Conservation (phyloP, 1,139 yeast species). For the Debaryomyces nepalensis region DNA sequence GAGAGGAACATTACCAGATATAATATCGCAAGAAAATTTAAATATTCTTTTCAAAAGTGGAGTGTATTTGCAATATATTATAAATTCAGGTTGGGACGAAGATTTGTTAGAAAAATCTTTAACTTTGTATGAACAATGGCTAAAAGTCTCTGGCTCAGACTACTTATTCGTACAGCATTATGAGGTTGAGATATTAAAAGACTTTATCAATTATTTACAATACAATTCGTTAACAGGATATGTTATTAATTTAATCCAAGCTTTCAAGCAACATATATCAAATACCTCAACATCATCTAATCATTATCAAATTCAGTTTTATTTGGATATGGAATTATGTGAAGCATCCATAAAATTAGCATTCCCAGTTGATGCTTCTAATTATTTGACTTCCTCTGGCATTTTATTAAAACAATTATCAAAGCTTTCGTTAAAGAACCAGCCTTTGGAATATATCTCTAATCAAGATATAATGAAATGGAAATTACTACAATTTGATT, state of each 20-base stretch:
- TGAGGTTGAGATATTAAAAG: slow-evolving; percentile 38
- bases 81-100: slow-evolving; percentile 29
- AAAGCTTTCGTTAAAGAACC: not conserved
- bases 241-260: slow-evolving; percentile 25
- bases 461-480: slow-evolving; percentile 26
- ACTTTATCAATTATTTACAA: slow-evolving; percentile 38
- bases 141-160: slow-evolving; percentile 13
- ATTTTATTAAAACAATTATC: slow-evolving; percentile 19
- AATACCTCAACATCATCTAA: not conserved
- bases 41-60: slow-evolving; percentile 25
- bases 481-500: slow-evolving; percentile 40
- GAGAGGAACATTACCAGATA: slow-evolving; percentile 13
- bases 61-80: slow-evolving; percentile 24
- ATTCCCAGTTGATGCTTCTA: slow-evolving; percentile 19
- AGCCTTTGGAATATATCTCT: slow-evolving; percentile 1
- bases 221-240: slow-evolving; percentile 40
- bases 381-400: slow-evolving; percentile 21
- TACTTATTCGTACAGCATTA: slow-evolving; percentile 5
- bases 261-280: slow-evolving; percentile 13
- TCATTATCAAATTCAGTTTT: slow-evolving; percentile 14
- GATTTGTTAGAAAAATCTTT: slow-evolving; percentile 19
- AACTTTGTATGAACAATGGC: slow-evolving; percentile 15
- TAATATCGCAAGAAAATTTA: slow-evolving; percentile 3
- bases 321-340: slow-evolving; percentile 22
- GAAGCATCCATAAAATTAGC: slow-evolving; percentile 19